Conservation (phyloP, 495 filamentous ascomycete species). For the Annulohypoxylon moriforme region DNA sequence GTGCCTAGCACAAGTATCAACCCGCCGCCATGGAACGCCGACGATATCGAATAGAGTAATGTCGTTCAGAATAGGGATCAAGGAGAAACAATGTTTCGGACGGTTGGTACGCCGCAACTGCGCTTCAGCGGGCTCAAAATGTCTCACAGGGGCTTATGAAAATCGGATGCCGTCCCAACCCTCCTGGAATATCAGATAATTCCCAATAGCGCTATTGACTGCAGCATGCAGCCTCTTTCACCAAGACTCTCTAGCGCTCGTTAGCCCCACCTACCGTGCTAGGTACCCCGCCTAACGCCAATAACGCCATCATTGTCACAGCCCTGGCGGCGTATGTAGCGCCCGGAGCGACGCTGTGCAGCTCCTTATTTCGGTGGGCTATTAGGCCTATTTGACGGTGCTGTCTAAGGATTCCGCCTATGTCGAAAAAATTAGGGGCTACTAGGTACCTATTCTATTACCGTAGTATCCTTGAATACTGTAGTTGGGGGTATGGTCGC, state of each 20-base stretch:
- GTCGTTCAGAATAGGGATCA: no score
- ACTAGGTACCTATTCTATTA: conserved; percentile 68
- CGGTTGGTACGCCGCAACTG: not conserved
- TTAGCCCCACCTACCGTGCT: not conserved
- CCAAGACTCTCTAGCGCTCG: not conserved
- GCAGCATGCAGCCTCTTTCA: conserved; percentile 12
- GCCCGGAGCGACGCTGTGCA: conserved; percentile 72
- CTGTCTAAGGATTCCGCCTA: conserved; percentile 64
- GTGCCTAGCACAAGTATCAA: not conserved
- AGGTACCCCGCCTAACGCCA: not conserved
- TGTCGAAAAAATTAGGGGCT: conserved; percentile 63
- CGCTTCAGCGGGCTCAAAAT: not conserved
- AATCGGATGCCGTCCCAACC: conserved; percentile 53
- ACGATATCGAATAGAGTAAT: not conserved
- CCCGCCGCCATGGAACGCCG: not conserved
- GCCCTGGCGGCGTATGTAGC: conserved; percentile 58
- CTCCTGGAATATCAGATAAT: conserved; percentile 49
- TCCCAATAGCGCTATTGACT: conserved; percentile 4
- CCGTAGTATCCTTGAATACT: conserved; percentile 45
- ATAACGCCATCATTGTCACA: not conserved
- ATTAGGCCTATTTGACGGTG: conserved; percentile 66
- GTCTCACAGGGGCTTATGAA: not conserved
- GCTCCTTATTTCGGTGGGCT: conserved; percentile 66
- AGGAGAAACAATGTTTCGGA: not conserved
- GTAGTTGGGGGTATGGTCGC: conserved; percentile 47